Base-by-base conservation (phyloP, 2,329 filamentous ascomycete genomes). In the Botryotinia narcissicola region DNA sequence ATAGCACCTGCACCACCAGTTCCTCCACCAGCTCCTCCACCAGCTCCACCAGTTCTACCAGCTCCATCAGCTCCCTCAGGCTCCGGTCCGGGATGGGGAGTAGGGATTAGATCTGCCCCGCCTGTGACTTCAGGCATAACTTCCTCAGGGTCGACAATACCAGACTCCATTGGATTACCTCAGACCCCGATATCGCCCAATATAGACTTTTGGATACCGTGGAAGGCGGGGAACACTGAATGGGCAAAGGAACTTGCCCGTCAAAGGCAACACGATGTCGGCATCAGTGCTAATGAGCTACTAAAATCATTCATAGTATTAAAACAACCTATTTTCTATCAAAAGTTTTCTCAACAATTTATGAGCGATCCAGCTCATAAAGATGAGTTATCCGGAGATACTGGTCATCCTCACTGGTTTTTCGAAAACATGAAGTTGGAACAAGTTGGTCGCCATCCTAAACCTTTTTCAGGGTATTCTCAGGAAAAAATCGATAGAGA, bases 301-400 rank as follows among this genome's bases (percentile, higher is more conserved):
- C 16, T 66, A 7, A 8, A 1, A 25, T 37, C 46, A 25, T 35
- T 48, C 2, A 2, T 6, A 6, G 3, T 22, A 8, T n/a, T 48
- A 6, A 18, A 20, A 9, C 12, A 14, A 2, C 4, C 3, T 16
- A 7, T 5, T 2, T 16, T 16, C 14, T 3, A 9, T 32, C 1
- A 48, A 0, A n/a, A 16, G 5, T 66, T 66, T 20, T 3, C 2
- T 7, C 18, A 4, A 10, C 1, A n/a, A 35, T 66, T 48, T 3
- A 37, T 35, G 20, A 22, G 9, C 4, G 35, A 51, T 35, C 20
- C 20, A 25, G 10, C 25, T 48, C 25, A n/a, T 37, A 44, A 37
- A 10, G 1, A 35, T 3, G 4, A 18, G 35, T 5, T 12, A 25
- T 12, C 14, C 16, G 63, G 63, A 48, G 14, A 16, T 14, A 66